Percentiles rank a stretch among this genome's conserved stretches.
phyloP scores from a whole-genome alignment of 176 grass and related monocot species.

The Triticum dicoccoides region DNA sequence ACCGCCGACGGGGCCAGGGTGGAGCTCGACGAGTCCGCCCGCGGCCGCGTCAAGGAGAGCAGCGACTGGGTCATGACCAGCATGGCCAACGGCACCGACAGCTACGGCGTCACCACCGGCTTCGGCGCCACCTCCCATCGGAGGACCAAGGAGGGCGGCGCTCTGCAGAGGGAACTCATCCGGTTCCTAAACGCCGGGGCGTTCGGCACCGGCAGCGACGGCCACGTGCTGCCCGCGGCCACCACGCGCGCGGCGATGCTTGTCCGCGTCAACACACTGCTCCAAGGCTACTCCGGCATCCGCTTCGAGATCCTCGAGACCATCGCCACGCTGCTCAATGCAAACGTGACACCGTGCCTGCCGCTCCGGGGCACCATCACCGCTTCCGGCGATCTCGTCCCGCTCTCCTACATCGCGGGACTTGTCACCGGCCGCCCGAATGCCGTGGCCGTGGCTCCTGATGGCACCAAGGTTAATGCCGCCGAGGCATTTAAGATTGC shows the following conservation, averaged over 20 bases:
- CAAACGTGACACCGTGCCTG: slow-evolving; percentile 50
- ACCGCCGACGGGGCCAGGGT: slow-evolving; percentile 19
- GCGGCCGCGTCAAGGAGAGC: background rate
- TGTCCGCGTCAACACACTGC: slow-evolving; percentile 53
- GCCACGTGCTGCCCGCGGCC: slow-evolving; percentile 28
- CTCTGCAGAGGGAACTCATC: slow-evolving; percentile 18
- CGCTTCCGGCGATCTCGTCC: background rate
- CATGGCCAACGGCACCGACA: slow-evolving; percentile 11
- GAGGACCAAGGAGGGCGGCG: slow-evolving; percentile 1
- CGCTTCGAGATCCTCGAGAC: slow-evolving; percentile 56
- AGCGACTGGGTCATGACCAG: slow-evolving; percentile 18
- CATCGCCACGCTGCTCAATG: slow-evolving; percentile 44
- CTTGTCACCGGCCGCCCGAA: background rate
- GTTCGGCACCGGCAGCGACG: slow-evolving; percentile 42
- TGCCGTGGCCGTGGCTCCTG: background rate
- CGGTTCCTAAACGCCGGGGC: slow-evolving; percentile 44
- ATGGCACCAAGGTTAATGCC: background rate
- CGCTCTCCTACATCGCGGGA: background rate
- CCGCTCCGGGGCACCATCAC: background rate
- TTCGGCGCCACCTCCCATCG: slow-evolving; percentile 10
- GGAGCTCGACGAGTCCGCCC: background rate
- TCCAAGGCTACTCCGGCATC: slow-evolving; percentile 58
- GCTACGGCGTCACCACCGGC: slow-evolving; percentile 10
- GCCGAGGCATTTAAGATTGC: slow-evolving; percentile 17
- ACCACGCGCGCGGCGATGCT: slow-evolving; percentile 54